phyloP scores from a whole-genome alignment of 78 protist genomes.

The Dictyostelium brefeldianum region DNA sequence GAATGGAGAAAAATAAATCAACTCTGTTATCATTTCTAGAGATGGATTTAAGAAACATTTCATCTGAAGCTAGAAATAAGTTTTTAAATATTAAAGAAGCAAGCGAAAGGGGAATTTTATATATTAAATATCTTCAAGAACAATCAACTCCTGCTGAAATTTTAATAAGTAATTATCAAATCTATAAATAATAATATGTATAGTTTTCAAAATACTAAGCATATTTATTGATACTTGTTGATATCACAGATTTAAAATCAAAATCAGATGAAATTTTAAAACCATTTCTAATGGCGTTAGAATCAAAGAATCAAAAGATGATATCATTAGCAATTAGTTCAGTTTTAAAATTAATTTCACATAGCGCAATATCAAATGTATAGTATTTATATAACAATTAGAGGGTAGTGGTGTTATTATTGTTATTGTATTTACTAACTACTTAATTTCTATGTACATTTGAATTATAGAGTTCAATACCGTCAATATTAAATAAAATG shows the following conservation, averaged over 20 bases:
- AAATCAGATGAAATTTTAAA: constrained; percentile 77
- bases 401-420: no score
- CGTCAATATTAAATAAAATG: constrained; percentile 47
- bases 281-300: constrained; percentile 81
- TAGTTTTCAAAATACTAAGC: background rate
- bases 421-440: no score
- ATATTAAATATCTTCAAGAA: constrained; percentile 69
- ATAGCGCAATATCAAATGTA: constrained; percentile 64
- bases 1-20: constrained; percentile 35
- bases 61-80: constrained; percentile 75
- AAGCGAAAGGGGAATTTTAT: constrained; percentile 70
- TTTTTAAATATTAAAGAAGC: constrained; percentile 69
- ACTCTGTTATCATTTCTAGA: constrained; percentile 45
- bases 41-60: constrained; percentile 68
- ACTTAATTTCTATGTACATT: background rate
- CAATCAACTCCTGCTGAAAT: constrained; percentile 51
- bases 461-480: constrained; percentile 55
- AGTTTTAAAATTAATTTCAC: constrained; percentile 70
- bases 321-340: constrained; percentile 69
- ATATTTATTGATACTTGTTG: background rate
- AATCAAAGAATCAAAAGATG: constrained; percentile 80
- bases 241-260: constrained; percentile 25
- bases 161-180: constrained; percentile 22
- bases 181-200: background rate
- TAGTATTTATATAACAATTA: background rate